Evolutionary conservation across 176 grass and related monocot genomes (phyloP).

Genomic region (Oryza nivara): DNA sequence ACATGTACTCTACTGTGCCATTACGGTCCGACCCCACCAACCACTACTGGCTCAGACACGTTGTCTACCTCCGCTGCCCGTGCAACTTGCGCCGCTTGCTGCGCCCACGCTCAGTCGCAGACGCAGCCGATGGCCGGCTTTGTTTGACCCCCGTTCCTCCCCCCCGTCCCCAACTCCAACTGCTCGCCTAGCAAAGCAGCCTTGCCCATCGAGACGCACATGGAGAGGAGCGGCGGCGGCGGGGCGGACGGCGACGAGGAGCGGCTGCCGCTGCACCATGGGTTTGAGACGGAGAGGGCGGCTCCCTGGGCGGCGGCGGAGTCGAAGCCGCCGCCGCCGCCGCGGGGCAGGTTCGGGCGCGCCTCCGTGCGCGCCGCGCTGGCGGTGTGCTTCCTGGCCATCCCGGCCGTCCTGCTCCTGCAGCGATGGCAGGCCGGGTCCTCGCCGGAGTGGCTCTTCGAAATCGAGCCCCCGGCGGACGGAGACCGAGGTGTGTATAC

Average conservation of each 20-base stretch:
- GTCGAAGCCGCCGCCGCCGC: neutral
- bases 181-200: neutral
- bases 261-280: neutral
- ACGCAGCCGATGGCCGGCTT: neutral
- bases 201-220: neutral
- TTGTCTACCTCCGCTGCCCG: neutral
- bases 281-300: neutral
- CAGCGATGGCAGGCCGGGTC: slow-evolving; percentile 40
- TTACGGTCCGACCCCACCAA: neutral
- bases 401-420: slow-evolving; percentile 44
- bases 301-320: slow-evolving; percentile 13
- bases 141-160: neutral
- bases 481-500: slow-evolving; percentile 27
- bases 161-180: neutral
- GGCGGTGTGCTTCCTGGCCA: slow-evolving; percentile 38
- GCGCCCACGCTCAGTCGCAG: no score
- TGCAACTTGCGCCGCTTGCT: no score
- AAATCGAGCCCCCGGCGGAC: neutral
- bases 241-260: neutral
- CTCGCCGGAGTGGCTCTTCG: slow-evolving; percentile 44
- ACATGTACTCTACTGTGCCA: neutral
- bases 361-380: slow-evolving; percentile 46
- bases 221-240: neutral
- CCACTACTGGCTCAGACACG: neutral
- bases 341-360: slow-evolving; percentile 30